Evolutionary conservation across 768 basidiomycete species (phyloP), one percentile per base, ranked within the genome.

Genomic region (Podaxis sp.): DNA sequence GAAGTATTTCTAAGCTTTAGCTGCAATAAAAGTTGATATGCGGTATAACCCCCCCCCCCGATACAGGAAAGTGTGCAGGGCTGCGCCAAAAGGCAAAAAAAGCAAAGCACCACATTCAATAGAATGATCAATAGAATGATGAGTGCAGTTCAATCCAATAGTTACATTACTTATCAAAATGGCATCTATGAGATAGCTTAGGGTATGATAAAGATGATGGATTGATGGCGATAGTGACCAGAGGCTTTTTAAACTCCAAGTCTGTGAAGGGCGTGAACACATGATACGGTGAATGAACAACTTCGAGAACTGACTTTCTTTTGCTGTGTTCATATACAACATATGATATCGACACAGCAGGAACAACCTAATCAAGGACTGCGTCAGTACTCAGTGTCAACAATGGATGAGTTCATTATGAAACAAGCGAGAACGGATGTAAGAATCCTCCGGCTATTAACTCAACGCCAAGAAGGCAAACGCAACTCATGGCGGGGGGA

Each of bases 261-360:
- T 74, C 88, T 89, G 70, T 40, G 36, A 55, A 64, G 29, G 50
- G 29, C 55, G 29, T 66, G 68, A 56, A 66, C 59, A 59, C 25
- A 54, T 55, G 22, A 56, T 57, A 37, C 65, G 50, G 57, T 46
- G 38, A 50, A 25, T 47, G 41, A 36, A 57, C 52, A 59, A 47
- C 27, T 36, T 55, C 51, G 49, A 49, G 64, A 1, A 74, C 85
- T 65, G 59, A 89, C 93, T 80, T 88, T 73, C 88, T 83, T 79
- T 93, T 94, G 68, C 83, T 87, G 68, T 91, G 86, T 72, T 94
- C 93, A 75, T 94, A 94, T 65, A 97, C 96, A 43, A 97, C 87
- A 76, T 97, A 97, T 64, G 94, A 94, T 76, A 98, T 98, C 7
- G 95, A 96, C 47, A 98, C 96, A 3, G 95, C 90, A 55, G 96